Evolutionary conservation across 2,329 filamentous ascomycete species (phyloP).

Genomic region (Dryadomyces quercivorus): DNA sequence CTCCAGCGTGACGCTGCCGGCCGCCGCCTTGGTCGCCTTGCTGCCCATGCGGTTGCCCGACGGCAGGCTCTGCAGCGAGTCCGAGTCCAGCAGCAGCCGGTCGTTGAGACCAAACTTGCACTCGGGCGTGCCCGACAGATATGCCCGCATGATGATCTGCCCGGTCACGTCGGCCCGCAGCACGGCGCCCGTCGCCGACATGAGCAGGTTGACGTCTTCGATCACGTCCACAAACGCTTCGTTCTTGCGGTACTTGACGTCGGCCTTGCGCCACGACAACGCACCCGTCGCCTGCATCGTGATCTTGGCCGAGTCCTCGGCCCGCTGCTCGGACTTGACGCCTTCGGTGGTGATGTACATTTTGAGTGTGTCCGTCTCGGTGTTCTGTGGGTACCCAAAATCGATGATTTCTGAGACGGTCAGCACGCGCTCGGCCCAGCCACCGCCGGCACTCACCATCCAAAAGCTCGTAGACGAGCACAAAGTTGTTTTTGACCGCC

Average conservation of each 20-base stretch:
- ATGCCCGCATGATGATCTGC: conserved; percentile 97
- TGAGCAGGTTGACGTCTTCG: conserved; percentile 95
- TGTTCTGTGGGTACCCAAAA: conserved; percentile 98
- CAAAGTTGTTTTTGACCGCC: conserved; percentile 99
- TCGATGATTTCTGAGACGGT: conserved; percentile 72
- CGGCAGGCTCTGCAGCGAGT: conserved; percentile 51
- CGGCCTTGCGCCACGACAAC: conserved; percentile 89
- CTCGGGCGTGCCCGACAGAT: conserved; percentile 89
- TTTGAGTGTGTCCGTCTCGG: conserved; percentile 95
- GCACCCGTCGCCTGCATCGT: conserved; percentile 99
- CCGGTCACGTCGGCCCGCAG: conserved; percentile 92
- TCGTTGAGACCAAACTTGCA: conserved; percentile 99
- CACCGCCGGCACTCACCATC: conserved; percentile 49
- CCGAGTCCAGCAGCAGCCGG: conserved; percentile 75
- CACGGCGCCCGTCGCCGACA: conserved; percentile 95
- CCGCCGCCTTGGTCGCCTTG: conserved; percentile 89
- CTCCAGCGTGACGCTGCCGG: conserved; percentile 88
- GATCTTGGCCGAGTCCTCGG: conserved; percentile 92
- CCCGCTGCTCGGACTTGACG: conserved; percentile 78
- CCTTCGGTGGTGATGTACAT: conserved; percentile 99
- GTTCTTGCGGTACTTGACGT: conserved; percentile 99
- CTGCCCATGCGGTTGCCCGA: conserved; percentile 67
- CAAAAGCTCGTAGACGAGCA: conserved; percentile 91
- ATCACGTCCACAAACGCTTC: conserved; percentile 99
- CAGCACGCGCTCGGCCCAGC: not conserved